These are phyloP conservation scores for Starmerella geochares DNA, from an alignment of 805 yeast genomes.

Conservation along the genomic window DNA sequence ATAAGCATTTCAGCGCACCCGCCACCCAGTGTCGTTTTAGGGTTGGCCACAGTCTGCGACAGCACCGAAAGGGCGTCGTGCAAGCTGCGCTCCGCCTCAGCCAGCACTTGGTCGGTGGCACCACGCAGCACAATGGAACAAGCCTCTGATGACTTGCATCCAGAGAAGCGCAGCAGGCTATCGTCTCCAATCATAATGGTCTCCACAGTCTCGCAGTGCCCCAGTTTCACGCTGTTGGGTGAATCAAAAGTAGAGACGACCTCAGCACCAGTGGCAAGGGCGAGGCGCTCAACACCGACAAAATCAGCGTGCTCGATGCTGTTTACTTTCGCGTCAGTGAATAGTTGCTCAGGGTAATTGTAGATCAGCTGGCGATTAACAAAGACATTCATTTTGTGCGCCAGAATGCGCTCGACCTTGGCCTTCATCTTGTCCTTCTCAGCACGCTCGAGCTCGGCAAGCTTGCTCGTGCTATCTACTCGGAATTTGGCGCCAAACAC, in stretches of 20 bases:
- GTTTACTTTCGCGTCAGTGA: conserved; percentile 76
- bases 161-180: conserved; percentile 81
- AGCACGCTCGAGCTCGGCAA: conserved; percentile 88
- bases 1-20: conserved; percentile 93
- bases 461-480: conserved; percentile 87
- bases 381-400: conserved; percentile 77
- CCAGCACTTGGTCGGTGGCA: conserved; percentile 92
- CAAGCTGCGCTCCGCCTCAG: conserved; percentile 91
- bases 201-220: conserved; percentile 80
- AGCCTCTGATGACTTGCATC: conserved; percentile 90
- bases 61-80: conserved; percentile 95
- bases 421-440: conserved; percentile 86
- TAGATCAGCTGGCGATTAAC: conserved; percentile 94
- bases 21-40: conserved; percentile 87
- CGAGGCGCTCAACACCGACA: conserved; percentile 93
- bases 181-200: conserved; percentile 92
- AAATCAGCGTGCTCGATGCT: conserved; percentile 97
- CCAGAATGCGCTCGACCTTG: conserved; percentile 80
- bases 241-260: conserved; percentile 92
- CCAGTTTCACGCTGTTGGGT: conserved; percentile 76
- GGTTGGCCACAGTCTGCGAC: conserved; percentile 86
- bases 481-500: conserved; percentile 96
- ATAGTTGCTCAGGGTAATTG: conserved; percentile 95
- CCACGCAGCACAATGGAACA: conserved; percentile 94
- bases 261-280: conserved; percentile 96